Base-by-base conservation (phyloP, 176 grass and related monocot genomes). In the Oryza officinalis region DNA sequence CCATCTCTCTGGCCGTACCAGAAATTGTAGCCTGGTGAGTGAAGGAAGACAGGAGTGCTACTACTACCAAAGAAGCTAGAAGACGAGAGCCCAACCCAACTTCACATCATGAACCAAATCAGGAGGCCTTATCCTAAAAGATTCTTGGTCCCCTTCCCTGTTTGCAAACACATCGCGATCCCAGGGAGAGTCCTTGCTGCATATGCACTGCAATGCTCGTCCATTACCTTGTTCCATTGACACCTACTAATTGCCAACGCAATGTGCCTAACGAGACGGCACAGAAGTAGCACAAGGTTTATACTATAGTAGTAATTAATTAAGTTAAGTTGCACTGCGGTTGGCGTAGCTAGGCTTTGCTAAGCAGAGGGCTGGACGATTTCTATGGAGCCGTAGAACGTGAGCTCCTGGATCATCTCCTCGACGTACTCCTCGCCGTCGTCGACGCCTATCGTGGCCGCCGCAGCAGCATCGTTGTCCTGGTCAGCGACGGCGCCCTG, bases 391-490 rank as follows among this genome's bases (percentile, higher is more conserved):
- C 95, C 95, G 72, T 89, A 91, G 65, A 93, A 86, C 17, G 89
- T 92, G 23, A 97, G 90, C 86, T 97, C 95, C 84, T 77, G 78
- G 64, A 97, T 97, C 95, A 97, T 97, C 92, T 94, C 92, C 44
- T 97, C 86, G 52, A 97, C 87, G 79, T 81, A 86, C 23, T 86
- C 84, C 17, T 92, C 84, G 27, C 15, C 88, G 46, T 50, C 78
- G 76, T 31, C 87, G 13, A 4, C 64, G 18, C 22, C 45, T 13
- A 0, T 46, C 40, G 63, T 68, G 14, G 27, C n/a, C 15, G 68
- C 68, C 13, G 33, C 44, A 1, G 8, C 17, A 8, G 17, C 41
- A 3, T 81, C 66, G 17, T 43, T 11, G 10, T 54, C 69, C 14
- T 2, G 67, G 2, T 20, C 4, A 0, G 1, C 2, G 8, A 0